Evolutionary conservation across 1,284 basidiomycete species (phyloP).

Genomic region (Pseudozyma sp.): DNA sequence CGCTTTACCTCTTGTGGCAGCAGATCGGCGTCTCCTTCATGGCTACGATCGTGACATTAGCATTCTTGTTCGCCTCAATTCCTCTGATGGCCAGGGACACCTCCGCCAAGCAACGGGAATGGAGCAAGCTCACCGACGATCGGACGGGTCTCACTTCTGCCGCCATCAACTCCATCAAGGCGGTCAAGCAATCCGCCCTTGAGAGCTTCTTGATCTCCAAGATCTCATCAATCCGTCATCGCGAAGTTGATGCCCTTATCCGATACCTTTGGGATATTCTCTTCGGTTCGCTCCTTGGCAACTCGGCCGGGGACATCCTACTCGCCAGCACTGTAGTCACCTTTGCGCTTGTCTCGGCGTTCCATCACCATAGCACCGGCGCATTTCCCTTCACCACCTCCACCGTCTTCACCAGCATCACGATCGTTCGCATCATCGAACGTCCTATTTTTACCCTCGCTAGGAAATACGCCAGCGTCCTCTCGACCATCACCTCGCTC

Average conservation of each 20-base stretch:
- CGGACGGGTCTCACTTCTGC: slow-evolving; percentile 40
- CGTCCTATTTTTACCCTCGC: slow-evolving; percentile 49
- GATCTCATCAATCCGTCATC: slow-evolving; percentile 17
- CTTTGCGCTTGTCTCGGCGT: slow-evolving; percentile 21
- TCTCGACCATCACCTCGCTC: slow-evolving; percentile 43
- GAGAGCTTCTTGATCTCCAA: slow-evolving; percentile 38
- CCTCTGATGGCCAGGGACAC: slow-evolving; percentile 34
- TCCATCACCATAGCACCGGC: slow-evolving; percentile 9
- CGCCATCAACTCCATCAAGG: slow-evolving; percentile 44
- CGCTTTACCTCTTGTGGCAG: slow-evolving; percentile 44
- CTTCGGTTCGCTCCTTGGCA: slow-evolving; percentile 9
- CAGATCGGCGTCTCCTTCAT: slow-evolving; percentile 48
- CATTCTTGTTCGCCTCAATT: slow-evolving; percentile 26
- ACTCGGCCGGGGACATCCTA: slow-evolving; percentile 24
- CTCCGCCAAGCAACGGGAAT: slow-evolving; percentile 24
- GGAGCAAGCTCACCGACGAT: slow-evolving; percentile 47
- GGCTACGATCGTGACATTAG: slow-evolving; percentile 34
- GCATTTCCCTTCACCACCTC: slow-evolving; percentile 31
- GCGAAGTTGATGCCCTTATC: slow-evolving; percentile 18
- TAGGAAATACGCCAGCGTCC: slow-evolving; percentile 33
- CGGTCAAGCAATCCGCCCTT: slow-evolving; percentile 53
- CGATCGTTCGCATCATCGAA: slow-evolving; percentile 45
- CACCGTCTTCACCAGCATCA: slow-evolving; percentile 53
- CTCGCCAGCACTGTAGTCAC: slow-evolving; percentile 30
- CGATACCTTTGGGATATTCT: slow-evolving; percentile 9